phyloP scores from a whole-genome alignment of 176 grass and related monocot species.

The Cocos nucifera region DNA sequence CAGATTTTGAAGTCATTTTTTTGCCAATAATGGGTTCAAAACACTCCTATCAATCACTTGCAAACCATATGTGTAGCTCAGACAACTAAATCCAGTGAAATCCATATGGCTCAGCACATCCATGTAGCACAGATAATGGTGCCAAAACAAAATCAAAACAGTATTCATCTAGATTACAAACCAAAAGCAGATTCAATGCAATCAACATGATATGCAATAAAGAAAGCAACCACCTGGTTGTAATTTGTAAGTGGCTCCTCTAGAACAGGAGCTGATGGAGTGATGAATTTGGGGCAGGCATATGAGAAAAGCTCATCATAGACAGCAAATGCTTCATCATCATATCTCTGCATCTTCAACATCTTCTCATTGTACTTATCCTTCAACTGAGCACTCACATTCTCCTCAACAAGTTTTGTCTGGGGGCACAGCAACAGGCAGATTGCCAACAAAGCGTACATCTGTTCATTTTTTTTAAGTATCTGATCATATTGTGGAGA shows the following conservation, averaged over 20 bases:
- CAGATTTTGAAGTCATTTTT: no score
- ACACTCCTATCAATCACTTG: no score
- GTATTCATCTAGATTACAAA: no score
- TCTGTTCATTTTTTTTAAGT: conserved; percentile 98
- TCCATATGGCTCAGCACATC: no score
- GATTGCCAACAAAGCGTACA: conserved; percentile 87
- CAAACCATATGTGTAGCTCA: no score
- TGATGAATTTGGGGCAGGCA: conserved; percentile 97
- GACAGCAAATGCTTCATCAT: conserved; percentile 81
- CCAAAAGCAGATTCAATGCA: no score
- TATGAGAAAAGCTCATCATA: conserved; percentile 95
- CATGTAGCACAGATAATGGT: no score
- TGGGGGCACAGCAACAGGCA: conserved; percentile 86
- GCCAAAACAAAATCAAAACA: no score
- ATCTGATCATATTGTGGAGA: conserved; percentile 96
- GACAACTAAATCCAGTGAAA: no score
- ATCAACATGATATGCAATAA: neutral
- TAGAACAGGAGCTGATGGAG: conserved; percentile 61
- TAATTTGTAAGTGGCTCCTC: conserved; percentile 76
- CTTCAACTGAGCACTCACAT: conserved; percentile 80
- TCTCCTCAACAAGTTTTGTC: conserved; percentile 77
- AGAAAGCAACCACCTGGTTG: conserved; percentile 54
- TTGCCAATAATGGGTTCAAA: no score
- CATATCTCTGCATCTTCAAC: conserved; percentile 95
- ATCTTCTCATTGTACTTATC: conserved; percentile 99